phyloP scores from a whole-genome alignment of 805 yeast genomes.

The Barnettozyma californica region DNA sequence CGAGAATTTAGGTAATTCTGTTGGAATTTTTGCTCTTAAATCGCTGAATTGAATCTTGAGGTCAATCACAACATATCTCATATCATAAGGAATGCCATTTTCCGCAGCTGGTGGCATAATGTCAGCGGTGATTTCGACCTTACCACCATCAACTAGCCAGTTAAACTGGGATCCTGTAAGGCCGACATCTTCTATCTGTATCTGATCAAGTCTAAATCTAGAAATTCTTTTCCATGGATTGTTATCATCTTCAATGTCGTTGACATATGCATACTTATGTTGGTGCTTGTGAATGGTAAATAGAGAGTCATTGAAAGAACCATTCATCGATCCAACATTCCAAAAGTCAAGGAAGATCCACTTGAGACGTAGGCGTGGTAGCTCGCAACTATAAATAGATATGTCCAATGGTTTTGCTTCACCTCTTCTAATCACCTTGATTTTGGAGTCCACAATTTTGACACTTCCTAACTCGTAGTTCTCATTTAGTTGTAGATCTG shows the following conservation, averaged over 20 bases:
- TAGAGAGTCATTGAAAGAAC: constrained; percentile 68
- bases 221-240: constrained; percentile 47
- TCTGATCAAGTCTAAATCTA: constrained; percentile 38
- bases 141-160: constrained; percentile 74
- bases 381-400: constrained; percentile 58
- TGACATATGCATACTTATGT: constrained; percentile 43
- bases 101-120: constrained; percentile 56
- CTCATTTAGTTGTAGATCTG: constrained; percentile 30
- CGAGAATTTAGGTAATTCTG: constrained; percentile 44
- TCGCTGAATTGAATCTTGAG: constrained; percentile 60
- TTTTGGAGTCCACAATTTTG: constrained; percentile 46
- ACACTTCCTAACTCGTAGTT: constrained; percentile 36
- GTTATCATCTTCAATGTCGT: constrained; percentile 31
- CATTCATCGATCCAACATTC: constrained; percentile 65
- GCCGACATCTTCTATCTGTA: constrained; percentile 33
- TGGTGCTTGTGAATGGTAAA: constrained; percentile 76
- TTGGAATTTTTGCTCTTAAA: constrained; percentile 50
- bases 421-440: constrained; percentile 30
- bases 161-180: constrained; percentile 39
- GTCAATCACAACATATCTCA: constrained; percentile 61
- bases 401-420: constrained; percentile 31
- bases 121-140: constrained; percentile 65
- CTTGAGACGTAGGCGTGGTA: constrained; percentile 54
- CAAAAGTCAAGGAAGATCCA: constrained; percentile 61
- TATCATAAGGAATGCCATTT: constrained; percentile 13